Evolutionary conservation across 2,329 filamentous ascomycete species (phyloP).

Genomic region (Dryadomyces sulphureus): DNA sequence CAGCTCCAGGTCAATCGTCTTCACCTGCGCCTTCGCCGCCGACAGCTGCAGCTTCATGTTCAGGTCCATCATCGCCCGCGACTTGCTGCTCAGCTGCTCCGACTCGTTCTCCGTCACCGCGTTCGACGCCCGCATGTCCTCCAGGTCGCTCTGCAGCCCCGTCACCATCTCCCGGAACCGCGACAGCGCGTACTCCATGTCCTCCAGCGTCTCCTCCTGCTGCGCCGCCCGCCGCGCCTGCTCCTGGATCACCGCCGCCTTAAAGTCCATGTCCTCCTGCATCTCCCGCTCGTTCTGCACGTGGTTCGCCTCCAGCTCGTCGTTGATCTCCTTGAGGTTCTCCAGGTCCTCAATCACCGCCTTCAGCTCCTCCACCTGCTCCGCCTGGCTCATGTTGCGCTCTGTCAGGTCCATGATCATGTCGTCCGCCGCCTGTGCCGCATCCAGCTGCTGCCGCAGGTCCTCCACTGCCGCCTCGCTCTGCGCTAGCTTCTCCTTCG

Average conservation of each 20-base stretch:
- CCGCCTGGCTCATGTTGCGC: conserved; percentile 69
- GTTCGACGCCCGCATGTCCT: conserved; percentile 84
- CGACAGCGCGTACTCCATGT: conserved; percentile 79
- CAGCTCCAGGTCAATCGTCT: conserved; percentile 85
- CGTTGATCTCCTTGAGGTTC: conserved; percentile 78
- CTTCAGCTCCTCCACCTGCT: conserved; percentile 71
- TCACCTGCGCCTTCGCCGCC: conserved; percentile 80
- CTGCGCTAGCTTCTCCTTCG: conserved; percentile 58
- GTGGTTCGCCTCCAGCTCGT: conserved; percentile 88
- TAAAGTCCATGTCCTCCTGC: conserved; percentile 83
- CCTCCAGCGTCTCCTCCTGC: conserved; percentile 67
- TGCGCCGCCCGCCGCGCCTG: conserved; percentile 57
- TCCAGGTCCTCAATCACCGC: conserved; percentile 77
- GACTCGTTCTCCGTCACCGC: conserved; percentile 87
- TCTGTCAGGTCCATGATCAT: conserved; percentile 89
- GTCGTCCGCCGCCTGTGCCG: conserved; percentile 74
- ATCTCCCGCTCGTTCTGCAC: conserved; percentile 87
- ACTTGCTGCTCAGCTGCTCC: conserved; percentile 75
- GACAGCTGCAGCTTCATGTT: conserved; percentile 89
- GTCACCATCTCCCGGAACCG: conserved; percentile 82
- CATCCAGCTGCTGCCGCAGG: conserved; percentile 80
- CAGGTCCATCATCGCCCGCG: conserved; percentile 89
- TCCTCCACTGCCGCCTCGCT: conserved; percentile 69
- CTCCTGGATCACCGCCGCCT: conserved; percentile 72
- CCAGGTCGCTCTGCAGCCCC: conserved; percentile 70